Percentiles rank a stretch among this genome's conserved stretches.
Evolutionary conservation across 441 rosid genomes (phyloP).

Genomic region (Gossypium davidsonii): DNA sequence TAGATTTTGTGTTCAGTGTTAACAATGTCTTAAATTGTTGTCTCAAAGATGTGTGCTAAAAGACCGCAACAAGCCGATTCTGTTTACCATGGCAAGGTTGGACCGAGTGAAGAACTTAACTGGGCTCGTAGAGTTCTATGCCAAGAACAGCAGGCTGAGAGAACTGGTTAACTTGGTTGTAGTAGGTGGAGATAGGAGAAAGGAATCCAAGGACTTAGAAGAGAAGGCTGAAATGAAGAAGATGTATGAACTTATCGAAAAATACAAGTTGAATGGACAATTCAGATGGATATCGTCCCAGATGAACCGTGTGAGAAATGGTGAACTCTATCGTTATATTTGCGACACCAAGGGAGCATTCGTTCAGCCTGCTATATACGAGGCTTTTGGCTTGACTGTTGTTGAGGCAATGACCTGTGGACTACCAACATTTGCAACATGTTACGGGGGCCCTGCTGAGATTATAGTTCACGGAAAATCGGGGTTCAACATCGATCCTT

Average conservation of each 20-base stretch:
- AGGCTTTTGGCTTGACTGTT: constrained; percentile 87
- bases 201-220: constrained; percentile 75
- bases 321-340: constrained; percentile 79
- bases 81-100: constrained; percentile 83
- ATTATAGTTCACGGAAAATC: constrained; percentile 77
- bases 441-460: constrained; percentile 95
- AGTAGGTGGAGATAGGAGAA: constrained; percentile 88
- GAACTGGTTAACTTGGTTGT: constrained; percentile 71
- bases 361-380: constrained; percentile 87
- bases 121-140: constrained; percentile 86
- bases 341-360: constrained; percentile 83
- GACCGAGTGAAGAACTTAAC: constrained; percentile 77
- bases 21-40: neutral
- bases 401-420: constrained; percentile 97
- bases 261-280: constrained; percentile 72
- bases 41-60: constrained; percentile 63
- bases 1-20: constrained; percentile 23
- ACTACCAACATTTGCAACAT: constrained; percentile 82
- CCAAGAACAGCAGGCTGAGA: constrained; percentile 52
- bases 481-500: constrained; percentile 86
- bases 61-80: constrained; percentile 67
- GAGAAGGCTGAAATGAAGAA: constrained; percentile 85
- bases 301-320: constrained; percentile 82
- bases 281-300: constrained; percentile 92
- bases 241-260: constrained; percentile 56